Conservation (phyloP, 2,329 filamentous ascomycete genomes). For the Raffaelea arxii region DNA sequence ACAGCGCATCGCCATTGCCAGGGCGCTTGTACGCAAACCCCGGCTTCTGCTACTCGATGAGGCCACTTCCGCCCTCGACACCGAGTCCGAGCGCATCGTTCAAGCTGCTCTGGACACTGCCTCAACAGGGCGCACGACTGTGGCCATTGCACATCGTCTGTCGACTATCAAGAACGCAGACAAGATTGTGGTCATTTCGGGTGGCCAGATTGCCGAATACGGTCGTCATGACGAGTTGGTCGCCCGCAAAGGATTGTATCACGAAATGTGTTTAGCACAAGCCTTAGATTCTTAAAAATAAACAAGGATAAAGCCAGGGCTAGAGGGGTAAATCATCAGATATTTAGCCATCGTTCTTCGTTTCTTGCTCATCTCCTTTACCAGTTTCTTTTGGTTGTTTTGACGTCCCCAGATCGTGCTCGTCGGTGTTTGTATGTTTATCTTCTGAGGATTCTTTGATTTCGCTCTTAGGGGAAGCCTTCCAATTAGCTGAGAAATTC, state of each 20-base stretch:
- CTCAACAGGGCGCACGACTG: conserved; percentile 16
- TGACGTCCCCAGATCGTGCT: too few species aligned
- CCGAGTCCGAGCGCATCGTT: conserved; percentile 40
- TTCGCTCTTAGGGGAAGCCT: too few species aligned
- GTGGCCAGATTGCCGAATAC: conserved; percentile 39
- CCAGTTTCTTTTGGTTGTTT: too few species aligned
- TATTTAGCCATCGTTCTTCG: too few species aligned
- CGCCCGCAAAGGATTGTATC: conserved; percentile 22
- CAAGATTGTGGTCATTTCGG: conserved; percentile 47
- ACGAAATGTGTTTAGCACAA: conserved; percentile 3
- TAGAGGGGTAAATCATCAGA: too few species aligned
- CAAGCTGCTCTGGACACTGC: conserved; percentile 30
- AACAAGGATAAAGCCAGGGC: too few species aligned
- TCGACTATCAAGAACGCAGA: conserved; percentile 23
- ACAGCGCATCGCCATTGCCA: conserved; percentile 35
- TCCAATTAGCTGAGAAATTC: too few species aligned
- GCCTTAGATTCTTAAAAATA: too few species aligned
- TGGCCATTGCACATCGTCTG: conserved; percentile 36
- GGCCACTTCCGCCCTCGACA: conserved; percentile 41
- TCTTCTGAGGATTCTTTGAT: too few species aligned
- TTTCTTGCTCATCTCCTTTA: too few species aligned
- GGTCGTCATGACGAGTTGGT: conserved; percentile 45
- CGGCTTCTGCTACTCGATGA: conserved; percentile 51
- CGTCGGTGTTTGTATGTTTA: too few species aligned
- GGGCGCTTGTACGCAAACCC: conserved; percentile 47